Base-by-base conservation (phyloP, 2,329 filamentous ascomycete genomes). In the Aspergillus sp. region DNA sequence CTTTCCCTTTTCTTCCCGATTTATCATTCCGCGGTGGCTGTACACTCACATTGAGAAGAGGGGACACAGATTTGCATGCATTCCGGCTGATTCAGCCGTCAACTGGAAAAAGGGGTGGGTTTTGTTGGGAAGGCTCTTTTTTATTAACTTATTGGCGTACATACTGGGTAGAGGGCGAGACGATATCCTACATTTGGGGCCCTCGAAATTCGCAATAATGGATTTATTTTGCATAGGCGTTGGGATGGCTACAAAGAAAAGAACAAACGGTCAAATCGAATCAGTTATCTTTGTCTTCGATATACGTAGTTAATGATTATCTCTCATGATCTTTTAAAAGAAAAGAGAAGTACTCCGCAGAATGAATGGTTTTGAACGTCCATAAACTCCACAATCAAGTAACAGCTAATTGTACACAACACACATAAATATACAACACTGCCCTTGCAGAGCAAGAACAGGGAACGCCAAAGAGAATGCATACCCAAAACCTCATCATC, bases 111-210 rank as follows among this genome's bases (percentile, higher is more conserved):
- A 19, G 19, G 19, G 19, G 19, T 8, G 39, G 10, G n/a, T 28
- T 7, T 10, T 26, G 9, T 35, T 36, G 19, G 31, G 39, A 35
- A 34, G 32, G 33, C 9, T 10, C 13, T 29, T 32, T 37, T 30
- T 29, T 32, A 32, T 33, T 36, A 31, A 11, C 29, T 12, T 10
- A 43, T 29, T 43, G 48, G 49, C 49, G 49, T 49, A 46, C 38
- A 46, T 48, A 45, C 34, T 37, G 44, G 43, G 30, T 33, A 12
- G 32, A 43, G 35, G 42, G 44, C 38, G 29, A 49, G 13, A 44
- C 12, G 46, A 50, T 50, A 48, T 46, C 42, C 44, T 48, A 43
- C 45, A 48, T 47, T 50, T 33, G 48, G 45, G 46, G 19, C 19
- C 19, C 39, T 42, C 41, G 33, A 40, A 46, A 41, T 47, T 46